Base-by-base conservation (phyloP, 2,329 filamentous ascomycete genomes). In the Talaromyces sp. region DNA sequence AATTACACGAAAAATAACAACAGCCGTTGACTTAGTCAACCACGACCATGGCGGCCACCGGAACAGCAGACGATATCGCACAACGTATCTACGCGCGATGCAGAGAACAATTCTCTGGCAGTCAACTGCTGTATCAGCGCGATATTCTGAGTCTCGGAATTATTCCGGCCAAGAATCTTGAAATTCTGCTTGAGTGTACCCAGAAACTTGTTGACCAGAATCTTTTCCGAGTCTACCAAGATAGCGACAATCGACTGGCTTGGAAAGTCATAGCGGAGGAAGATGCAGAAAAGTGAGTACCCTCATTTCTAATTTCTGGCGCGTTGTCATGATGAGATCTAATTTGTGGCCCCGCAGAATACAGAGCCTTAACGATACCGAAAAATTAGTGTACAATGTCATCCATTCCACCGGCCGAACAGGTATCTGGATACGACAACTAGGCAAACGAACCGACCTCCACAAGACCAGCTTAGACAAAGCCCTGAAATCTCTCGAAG, bases 381-480 rank as follows among this genome's bases (percentile, higher is more conserved):
- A 98, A 78, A 86, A 88, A 73, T 85, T 97, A 74, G 90, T 98
- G 31, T 98, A 96, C 84, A 87, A 89, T 69, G 87, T 92, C 71
- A 94, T 99, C 74, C 94, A 98, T 79, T 89, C 91, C 70, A 89
- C 91, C 35, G 91, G 90, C 68, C 86, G 87, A 69, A 90, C 92
- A 72, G 95, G 94, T 67, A 92, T 97, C 73, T 99, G 95, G 95
- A 90, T 90, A 67, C 92, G 92, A 75, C 90, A 88, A 14, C 89
- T 99, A 71, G 91, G 93, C 76, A 85, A 84, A 70, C 88, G 89
- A 67, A 89, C 92, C 65, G 90, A 92, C 77, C 86, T 97, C 76
- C 92, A 96, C 80, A 91, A 94, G 73, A 89, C 89, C 59, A 87
- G 91, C 43, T 85, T 98, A 71, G 91, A 90, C 71, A 90, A 90